Base-by-base conservation (phyloP, 73 alveolate genomes). In the Breviolum minutum region DNA sequence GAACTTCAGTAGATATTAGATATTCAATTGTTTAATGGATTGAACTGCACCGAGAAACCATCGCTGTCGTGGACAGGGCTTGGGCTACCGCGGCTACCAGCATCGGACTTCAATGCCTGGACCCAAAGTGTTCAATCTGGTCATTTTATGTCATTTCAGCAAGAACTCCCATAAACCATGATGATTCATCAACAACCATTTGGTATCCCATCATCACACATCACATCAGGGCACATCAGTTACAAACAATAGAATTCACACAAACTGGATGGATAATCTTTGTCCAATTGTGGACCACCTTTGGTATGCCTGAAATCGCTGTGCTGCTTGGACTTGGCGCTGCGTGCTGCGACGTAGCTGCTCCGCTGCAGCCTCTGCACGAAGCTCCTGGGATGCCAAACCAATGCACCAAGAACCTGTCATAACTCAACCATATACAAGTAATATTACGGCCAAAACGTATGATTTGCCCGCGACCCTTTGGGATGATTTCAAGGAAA, bases 301-400 rank as follows among this genome's bases (percentile, higher is more conserved):
- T 26, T 27, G 62, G 8, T 26, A 64, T 7, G 13, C 92, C 76
- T 80, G 88, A 61, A n/a, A 83, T n/a, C 73, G 16, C 60, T 83
- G 76, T 17, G 92, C 92, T 4, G 92, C 92, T 48, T 61, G 92
- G 12, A 60, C 92, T 62, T 83, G 92, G 71, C 92, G 92, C 24
- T 61, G 92, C n/a, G 92, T 22, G 8, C 69, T 61, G 54, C 73
- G 92, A 19, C 92, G 76, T 48, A 83, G 76, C 92, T 83, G 92
- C 74, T 83, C 92, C 5, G 92, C 76, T 0, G 92, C 92, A 5
- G 92, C 92, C 26, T 83, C 76, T 8, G 92, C 92, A 24, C 92
- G 92, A 26, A 83, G 92, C 92, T 83, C 92, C 92, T 83, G 24
- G 63, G 54, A 40, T 68, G 24, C n/a, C 24, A 22, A 14, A 22